Percentiles rank a stretch among this genome's conserved stretches.
phyloP scores from a whole-genome alignment of 371 early-diverging fungal genomes.

The Nematocida sp. region DNA sequence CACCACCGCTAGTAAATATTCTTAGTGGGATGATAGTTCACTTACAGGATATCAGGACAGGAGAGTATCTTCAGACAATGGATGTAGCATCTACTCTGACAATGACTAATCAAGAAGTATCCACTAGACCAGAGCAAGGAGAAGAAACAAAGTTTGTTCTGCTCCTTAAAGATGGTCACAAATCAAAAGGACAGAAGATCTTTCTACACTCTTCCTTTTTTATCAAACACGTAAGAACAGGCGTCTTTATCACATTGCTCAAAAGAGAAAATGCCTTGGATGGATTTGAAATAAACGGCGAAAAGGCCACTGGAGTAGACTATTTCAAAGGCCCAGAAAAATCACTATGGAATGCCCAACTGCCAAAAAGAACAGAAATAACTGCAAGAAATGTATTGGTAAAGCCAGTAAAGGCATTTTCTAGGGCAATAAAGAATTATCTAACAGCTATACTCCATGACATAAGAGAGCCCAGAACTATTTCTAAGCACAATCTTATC shows the following conservation, averaged over 20 bases:
- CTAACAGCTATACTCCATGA: too few species aligned
- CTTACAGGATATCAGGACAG: constrained; percentile 6
- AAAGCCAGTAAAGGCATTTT: too few species aligned
- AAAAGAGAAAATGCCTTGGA: not conserved
- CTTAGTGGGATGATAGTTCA: constrained; percentile 20
- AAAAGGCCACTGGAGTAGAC: constrained; percentile 22
- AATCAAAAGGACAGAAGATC: not conserved
- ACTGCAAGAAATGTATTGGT: too few species aligned
- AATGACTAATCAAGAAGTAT: constrained; percentile 27
- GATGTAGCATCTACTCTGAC: constrained; percentile 38
- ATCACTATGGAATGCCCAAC: constrained; percentile 5
- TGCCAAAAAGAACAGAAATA: too few species aligned
- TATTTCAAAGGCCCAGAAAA: not conserved
- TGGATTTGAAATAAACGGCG: constrained; percentile 33
- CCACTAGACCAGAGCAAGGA: not conserved
- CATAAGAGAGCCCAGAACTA: too few species aligned
- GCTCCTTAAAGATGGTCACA: not conserved
- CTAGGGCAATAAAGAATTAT: too few species aligned
- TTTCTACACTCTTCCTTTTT: not conserved
- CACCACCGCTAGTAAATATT: not conserved
- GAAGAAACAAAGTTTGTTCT: constrained; percentile 5
- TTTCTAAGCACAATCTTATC: too few species aligned
- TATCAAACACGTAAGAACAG: constrained; percentile 32
- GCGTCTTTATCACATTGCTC: constrained; percentile 26
- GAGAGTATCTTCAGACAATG: constrained; percentile 14